Evolutionary conservation across 2,329 filamentous ascomycete genomes (phyloP).

Genomic region (Septoria petroselini): DNA sequence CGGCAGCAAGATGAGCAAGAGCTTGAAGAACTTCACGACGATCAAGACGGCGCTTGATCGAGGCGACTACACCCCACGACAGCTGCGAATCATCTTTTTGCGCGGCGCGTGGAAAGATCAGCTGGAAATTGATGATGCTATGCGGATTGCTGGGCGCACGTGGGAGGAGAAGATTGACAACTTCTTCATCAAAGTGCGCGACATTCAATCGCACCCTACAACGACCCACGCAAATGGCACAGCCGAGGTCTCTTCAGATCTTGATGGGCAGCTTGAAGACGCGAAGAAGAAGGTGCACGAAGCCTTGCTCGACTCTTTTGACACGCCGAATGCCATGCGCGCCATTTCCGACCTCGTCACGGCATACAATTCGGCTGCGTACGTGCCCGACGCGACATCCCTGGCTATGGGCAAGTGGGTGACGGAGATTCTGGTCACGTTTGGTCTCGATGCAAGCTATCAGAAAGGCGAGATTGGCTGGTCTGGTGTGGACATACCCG

Average conservation of each 20-base stretch:
- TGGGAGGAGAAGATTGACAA: conserved; percentile 80
- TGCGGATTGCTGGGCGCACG: conserved; percentile 64
- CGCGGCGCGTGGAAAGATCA: conserved; percentile 87
- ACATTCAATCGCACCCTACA: conserved; percentile 40
- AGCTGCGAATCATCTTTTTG: conserved; percentile 80
- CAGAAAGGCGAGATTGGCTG: conserved; percentile 55
- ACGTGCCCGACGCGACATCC: conserved; percentile 48
- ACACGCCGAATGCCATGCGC: conserved; percentile 76
- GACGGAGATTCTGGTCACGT: conserved; percentile 77
- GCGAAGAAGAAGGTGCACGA: conserved; percentile 58
- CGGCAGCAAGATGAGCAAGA: conserved; percentile 94
- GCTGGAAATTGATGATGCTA: conserved; percentile 77
- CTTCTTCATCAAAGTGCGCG: conserved; percentile 60
- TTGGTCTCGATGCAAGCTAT: conserved; percentile 67
- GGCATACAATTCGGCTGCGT: conserved; percentile 63
- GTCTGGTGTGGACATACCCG: conserved; percentile 62
- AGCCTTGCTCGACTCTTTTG: conserved; percentile 79
- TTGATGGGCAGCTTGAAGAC: conserved; percentile 50
- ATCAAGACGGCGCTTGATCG: conserved; percentile 74
- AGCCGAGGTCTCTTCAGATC: conserved; percentile 29
- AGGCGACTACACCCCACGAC: conserved; percentile 71
- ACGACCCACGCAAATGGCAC: conserved; percentile 9
- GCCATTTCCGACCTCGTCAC: conserved; percentile 75
- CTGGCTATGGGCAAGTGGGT: conserved; percentile 69
- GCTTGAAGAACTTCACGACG: conserved; percentile 91